These are phyloP conservation scores for Cicer yamashitae DNA, from an alignment of 306 rosid species.

Conservation along the genomic window DNA sequence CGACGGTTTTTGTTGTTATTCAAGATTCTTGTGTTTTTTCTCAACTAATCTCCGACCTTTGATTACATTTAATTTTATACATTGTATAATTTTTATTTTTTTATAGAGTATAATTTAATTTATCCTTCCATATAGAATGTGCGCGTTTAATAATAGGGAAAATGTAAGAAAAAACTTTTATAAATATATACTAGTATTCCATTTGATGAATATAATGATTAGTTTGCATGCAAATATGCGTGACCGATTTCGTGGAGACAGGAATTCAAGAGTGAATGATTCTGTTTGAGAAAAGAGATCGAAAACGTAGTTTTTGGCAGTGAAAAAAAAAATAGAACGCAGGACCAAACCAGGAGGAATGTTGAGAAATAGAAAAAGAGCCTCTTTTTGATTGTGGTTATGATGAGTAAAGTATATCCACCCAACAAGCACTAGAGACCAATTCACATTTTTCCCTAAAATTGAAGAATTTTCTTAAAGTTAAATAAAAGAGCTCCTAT, in stretches of 20 bases:
- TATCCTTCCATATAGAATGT: too few relatives aligned
- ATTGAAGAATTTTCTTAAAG: slow-evolving; percentile 32
- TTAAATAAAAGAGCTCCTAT: slow-evolving; percentile 45
- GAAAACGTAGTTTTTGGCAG: slow-evolving; percentile 46
- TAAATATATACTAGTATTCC: slow-evolving; percentile 22
- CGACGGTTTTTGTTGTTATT: too few relatives aligned
- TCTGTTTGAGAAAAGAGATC: slow-evolving; percentile 52
- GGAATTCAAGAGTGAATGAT: slow-evolving; percentile 72
- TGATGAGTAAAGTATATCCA: slow-evolving; percentile 61
- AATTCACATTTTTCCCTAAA: slow-evolving; percentile 46
- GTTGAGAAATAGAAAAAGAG: slow-evolving; percentile 48
- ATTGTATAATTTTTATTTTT: too few relatives aligned
- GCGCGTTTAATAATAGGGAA: too few relatives aligned
- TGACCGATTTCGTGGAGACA: slow-evolving; percentile 75
- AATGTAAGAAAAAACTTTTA: background rate
- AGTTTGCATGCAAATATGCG: slow-evolving; percentile 75
- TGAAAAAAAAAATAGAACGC: slow-evolving; percentile 53
- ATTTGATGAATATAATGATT: slow-evolving; percentile 43
- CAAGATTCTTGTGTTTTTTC: too few relatives aligned
- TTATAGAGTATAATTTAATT: too few relatives aligned
- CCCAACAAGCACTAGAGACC: slow-evolving; percentile 57
- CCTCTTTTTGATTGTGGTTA: slow-evolving; percentile 70
- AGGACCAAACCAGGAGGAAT: slow-evolving; percentile 43
- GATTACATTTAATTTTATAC: too few relatives aligned
- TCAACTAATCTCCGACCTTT: too few relatives aligned